Conservation (phyloP, 1,284 basidiomycete genomes). For the Veloboletus limbatus region DNA sequence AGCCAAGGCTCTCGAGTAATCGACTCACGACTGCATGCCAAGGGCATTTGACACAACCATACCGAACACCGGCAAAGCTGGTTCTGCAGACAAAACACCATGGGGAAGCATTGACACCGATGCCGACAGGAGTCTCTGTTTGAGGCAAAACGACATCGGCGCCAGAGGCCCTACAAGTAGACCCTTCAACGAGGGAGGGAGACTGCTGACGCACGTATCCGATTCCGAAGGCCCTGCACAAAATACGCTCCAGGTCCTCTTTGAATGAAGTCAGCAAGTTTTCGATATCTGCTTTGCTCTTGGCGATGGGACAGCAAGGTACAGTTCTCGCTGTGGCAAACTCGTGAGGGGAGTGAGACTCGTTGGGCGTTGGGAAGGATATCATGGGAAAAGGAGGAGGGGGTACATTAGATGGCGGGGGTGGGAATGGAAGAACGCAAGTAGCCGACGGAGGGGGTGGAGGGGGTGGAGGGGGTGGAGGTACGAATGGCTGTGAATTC, state of each 20-base stretch:
- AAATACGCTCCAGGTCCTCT: constrained; percentile 50
- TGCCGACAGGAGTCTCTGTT: neutral
- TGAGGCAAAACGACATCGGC: neutral
- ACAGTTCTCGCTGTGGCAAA: neutral
- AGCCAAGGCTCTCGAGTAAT: constrained; percentile 20
- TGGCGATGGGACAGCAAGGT: constrained; percentile 49
- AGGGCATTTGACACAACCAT: constrained; percentile 43
- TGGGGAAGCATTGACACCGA: constrained; percentile 5
- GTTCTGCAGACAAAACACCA: constrained; percentile 43
- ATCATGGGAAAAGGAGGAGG: constrained; percentile 31
- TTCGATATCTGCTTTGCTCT: constrained; percentile 55
- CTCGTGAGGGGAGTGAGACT: neutral
- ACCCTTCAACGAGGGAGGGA: neutral
- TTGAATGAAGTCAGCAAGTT: constrained; percentile 58
- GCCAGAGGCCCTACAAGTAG: neutral
- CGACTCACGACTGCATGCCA: constrained; percentile 44
- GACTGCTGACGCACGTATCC: constrained; percentile 15
- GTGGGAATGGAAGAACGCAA: neutral
- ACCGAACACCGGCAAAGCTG: constrained; percentile 39
- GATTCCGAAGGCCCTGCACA: constrained; percentile 46
- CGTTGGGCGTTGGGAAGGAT: constrained; percentile 25
- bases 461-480: constrained; percentile 6
- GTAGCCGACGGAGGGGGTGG: neutral
- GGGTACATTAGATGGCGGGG: neutral
- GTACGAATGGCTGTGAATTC: neutral